A percentile compares a stretch with the other conserved stretches of the same genome.
These are phyloP conservation scores for Bryoerythrophyllum caledonicum DNA, from an alignment of 225 moss, liverwort and hornwort genomes.

Conservation along the genomic window DNA sequence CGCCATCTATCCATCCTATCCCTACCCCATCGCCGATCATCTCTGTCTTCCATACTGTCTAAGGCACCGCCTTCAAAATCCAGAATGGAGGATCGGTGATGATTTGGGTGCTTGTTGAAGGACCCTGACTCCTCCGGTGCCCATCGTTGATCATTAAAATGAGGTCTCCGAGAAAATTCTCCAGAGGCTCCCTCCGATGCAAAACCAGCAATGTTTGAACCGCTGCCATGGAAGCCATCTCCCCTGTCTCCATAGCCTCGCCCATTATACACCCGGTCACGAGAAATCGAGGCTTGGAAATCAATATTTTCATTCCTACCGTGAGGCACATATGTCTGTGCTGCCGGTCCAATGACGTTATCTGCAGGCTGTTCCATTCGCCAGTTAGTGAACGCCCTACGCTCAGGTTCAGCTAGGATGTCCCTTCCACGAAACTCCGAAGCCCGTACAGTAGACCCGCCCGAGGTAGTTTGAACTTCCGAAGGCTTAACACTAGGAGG, in stretches of 20 bases:
- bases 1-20: slow-evolving; percentile 85
- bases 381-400: slow-evolving; percentile 69
- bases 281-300: slow-evolving; percentile 59
- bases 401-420: slow-evolving; percentile 64
- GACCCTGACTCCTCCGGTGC: slow-evolving; percentile 57
- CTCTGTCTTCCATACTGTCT: slow-evolving; percentile 75
- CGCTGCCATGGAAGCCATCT: slow-evolving; percentile 46
- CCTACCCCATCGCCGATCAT: slow-evolving; percentile 93
- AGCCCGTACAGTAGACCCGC: slow-evolving; percentile 42
- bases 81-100: slow-evolving; percentile 55
- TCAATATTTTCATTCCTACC: slow-evolving; percentile 65
- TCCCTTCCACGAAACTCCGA: slow-evolving; percentile 74
- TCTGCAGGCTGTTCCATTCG: slow-evolving; percentile 71
- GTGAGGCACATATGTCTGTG: slow-evolving; percentile 44
- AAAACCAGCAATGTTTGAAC: slow-evolving; percentile 45
- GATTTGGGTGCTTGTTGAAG: slow-evolving; percentile 53
- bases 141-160: slow-evolving; percentile 77
- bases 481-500: slow-evolving; percentile 49
- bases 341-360: slow-evolving; percentile 54
- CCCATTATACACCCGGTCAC: slow-evolving; percentile 65
- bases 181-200: slow-evolving; percentile 46
- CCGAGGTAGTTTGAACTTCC: slow-evolving; percentile 42
- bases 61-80: slow-evolving; percentile 64
- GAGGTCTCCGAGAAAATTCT: slow-evolving; percentile 61
- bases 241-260: slow-evolving; percentile 62